phyloP scores from a whole-genome alignment of 768 basidiomycete genomes.

The Podaxis rugospora region DNA sequence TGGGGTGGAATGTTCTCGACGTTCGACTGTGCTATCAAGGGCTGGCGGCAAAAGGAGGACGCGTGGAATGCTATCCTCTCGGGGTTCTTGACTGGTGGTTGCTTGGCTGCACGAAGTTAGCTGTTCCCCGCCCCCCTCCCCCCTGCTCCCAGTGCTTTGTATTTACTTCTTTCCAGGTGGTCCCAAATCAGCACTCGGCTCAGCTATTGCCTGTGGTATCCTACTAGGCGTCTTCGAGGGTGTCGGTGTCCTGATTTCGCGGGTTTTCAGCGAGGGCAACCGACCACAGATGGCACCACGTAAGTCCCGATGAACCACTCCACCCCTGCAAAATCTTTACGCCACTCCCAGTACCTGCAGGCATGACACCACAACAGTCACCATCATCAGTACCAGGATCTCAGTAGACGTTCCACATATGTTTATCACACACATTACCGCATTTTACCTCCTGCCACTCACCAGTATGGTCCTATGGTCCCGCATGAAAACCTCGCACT shows the following conservation, averaged over 20 bases:
- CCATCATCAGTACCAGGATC: constrained; percentile 31
- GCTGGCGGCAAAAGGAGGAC: constrained; percentile 94
- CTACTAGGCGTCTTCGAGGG: constrained; percentile 93
- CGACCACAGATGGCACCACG: constrained; percentile 77
- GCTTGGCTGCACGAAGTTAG: constrained; percentile 89
- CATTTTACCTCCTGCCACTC: constrained; percentile 3
- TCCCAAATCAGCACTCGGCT: constrained; percentile 83
- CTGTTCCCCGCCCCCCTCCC: constrained; percentile 17
- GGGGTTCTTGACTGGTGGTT: constrained; percentile 98
- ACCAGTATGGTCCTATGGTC: background rate
- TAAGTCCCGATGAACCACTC: constrained; percentile 35
- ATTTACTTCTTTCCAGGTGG: constrained; percentile 56
- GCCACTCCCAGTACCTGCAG: constrained; percentile 52
- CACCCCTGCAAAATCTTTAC: background rate
- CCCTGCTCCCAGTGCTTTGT: background rate
- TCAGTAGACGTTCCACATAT: constrained; percentile 38
- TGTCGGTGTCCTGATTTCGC: constrained; percentile 87
- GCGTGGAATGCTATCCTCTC: constrained; percentile 99
- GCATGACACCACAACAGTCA: constrained; percentile 46
- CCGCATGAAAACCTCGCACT: background rate
- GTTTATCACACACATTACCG: constrained; percentile 23
- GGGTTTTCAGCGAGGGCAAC: constrained; percentile 82
- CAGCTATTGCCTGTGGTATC: constrained; percentile 95
- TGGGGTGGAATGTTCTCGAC: constrained; percentile 99
- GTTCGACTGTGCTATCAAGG: constrained; percentile 98